Base-by-base conservation (phyloP, 2,329 filamentous ascomycete species). In the Bipolaris cookei region DNA sequence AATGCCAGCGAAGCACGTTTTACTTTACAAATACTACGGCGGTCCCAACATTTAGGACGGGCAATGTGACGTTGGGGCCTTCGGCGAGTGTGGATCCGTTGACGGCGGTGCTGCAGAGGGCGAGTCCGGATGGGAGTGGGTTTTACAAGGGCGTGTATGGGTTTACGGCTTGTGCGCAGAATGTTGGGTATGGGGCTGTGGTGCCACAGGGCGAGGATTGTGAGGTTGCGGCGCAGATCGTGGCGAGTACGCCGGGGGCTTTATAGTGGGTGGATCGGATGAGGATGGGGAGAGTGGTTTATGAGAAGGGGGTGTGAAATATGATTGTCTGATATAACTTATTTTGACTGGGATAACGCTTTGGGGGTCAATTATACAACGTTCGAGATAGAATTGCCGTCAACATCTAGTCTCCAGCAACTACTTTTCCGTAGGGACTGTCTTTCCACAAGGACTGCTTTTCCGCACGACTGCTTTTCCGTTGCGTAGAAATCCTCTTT, bases 91-190 rank as follows among this genome's bases (percentile, higher is more conserved):
- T 28, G 16, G 13, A 50, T 28, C 44, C 46, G 8, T 41, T 51
- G 32, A 38, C 42, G 16, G 53, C 45, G 5, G 21, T 47, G 21
- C 25, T 52, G 28, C 54, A 57, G 25, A 57, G 39, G 37, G 54
- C 49, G 21, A 57, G 54, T 20, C 43, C 49, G 2, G 54, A 44
- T 38, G 49, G 54, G 8, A 41, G 45, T 13, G 55, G 47, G 11
- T 48, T 43, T 32, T 58, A 56, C 38, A 11, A 51, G 21, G 34
- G 44, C 3, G 59, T 52, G 7, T 35, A 47, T 16, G 60, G 60
- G 2, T 60, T 62, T n/a, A 50, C 60, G 14, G 57, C 50, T 5
- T 62, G 60, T 20, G 54, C 39, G 20, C 60, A 62, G 54, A 38
- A 53, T 21, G 57, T 62, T 3, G 60, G 60, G 14, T 60, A 57